phyloP scores from a whole-genome alignment of 176 grass and related monocot genomes.

The Calamus simplicifolius region DNA sequence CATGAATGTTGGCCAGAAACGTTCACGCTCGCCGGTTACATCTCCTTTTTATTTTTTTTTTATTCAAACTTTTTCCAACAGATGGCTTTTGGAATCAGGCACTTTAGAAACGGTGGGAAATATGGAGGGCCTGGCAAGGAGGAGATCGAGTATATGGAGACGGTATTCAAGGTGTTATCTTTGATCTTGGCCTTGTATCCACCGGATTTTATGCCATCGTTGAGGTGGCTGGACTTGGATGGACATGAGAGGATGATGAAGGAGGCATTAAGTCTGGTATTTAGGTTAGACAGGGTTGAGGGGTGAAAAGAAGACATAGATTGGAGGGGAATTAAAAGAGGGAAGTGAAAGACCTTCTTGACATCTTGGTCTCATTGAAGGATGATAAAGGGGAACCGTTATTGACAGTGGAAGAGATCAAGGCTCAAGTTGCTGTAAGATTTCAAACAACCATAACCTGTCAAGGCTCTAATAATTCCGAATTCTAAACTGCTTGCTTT shows the following conservation, averaged over 20 bases:
- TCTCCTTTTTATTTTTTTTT: no score
- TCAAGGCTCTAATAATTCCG: no score
- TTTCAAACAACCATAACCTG: no score
- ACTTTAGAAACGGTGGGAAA: slow-evolving; percentile 4
- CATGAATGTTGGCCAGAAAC: no score
- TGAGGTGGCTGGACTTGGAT: slow-evolving; percentile 27
- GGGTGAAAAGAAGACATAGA: not conserved
- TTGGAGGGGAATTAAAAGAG: slow-evolving; percentile 1
- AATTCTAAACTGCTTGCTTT: no score
- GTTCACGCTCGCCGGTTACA: no score
- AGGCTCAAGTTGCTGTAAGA: slow-evolving; percentile 22
- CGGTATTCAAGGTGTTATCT: slow-evolving; percentile 14
- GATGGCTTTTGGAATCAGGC: slow-evolving; percentile 28
- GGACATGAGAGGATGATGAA: slow-evolving; percentile 30
- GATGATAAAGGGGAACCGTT: slow-evolving; percentile 1
- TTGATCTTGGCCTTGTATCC: slow-evolving; percentile 26
- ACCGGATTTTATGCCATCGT: slow-evolving; percentile 32
- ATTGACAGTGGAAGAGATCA: slow-evolving; percentile 34
- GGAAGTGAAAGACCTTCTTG: slow-evolving; percentile 26
- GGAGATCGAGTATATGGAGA: slow-evolving; percentile 35
- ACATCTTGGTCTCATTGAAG: slow-evolving; percentile 26
- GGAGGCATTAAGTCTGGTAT: not conserved
- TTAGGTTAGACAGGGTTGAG: slow-evolving; percentile 11
- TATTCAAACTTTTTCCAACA: no score
- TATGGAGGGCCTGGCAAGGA: slow-evolving; percentile 4